Base-by-base conservation (phyloP, 2,329 filamentous ascomycete genomes). In the Rhynchosporium graminicola region DNA sequence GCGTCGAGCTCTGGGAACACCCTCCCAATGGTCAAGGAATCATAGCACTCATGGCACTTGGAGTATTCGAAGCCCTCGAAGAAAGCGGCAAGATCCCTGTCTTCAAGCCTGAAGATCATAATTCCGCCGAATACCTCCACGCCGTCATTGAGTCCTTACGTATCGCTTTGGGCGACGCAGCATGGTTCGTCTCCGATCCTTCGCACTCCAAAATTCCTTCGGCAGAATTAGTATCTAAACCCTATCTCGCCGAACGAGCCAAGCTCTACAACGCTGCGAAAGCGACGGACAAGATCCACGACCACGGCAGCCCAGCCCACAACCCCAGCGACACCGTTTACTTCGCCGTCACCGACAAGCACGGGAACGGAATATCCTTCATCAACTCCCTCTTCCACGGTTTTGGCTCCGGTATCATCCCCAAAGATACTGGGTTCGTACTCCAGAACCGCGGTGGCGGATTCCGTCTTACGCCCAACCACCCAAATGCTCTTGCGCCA, bases 21-120 rank as follows among this genome's bases (percentile, higher is more conserved):
- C 93, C 94, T 42, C 95, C 95, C 8, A 98, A 98, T 71, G 93
- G 95, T 0, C 95, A 98, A 77, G 95, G 95, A 1, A 93, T 98
- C 67, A 91, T 98, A 2, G 95, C 95, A 0, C 80, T 98, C 38
- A 97, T 98, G 88, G 91, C 95, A 0, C 80, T 99, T 0, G 95
- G 95, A 1, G 96, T 98, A 68, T 80, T 99, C 55, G 88, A 97
- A 74, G 87, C 93, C 73, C 82, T 98, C 1, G 91, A 97, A 76
- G 85, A 86, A 63, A 79, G 82, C 15, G 89, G 88, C 45, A 86
- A 86, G 70, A 92, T 98, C 63, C 87, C 89, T 0, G 82, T 80
- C 0, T 97, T 95, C 76, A 77, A 75, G 0, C 76, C 83, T 1
- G 77, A 81, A 2, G 89, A 97, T 70, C 92, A 97, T 79, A 98